Evolutionary conservation across 176 grass and related monocot genomes (phyloP).

Genomic region (Poa annua): DNA sequence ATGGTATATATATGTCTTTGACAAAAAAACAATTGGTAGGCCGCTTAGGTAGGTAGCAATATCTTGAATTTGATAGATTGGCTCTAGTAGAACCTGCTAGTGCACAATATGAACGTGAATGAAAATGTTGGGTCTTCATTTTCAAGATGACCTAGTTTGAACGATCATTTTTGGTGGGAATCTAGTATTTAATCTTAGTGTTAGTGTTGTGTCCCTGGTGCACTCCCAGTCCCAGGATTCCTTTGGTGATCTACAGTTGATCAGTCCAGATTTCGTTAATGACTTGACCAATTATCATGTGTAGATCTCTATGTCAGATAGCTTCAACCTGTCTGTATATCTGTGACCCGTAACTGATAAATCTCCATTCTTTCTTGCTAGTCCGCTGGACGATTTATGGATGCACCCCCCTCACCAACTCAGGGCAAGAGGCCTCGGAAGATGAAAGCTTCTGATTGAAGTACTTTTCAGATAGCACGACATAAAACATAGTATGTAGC

Average conservation of each 20-base stretch:
- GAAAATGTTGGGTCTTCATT: neutral
- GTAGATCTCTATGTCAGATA: neutral
- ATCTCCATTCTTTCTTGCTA: slow-evolving; percentile 43
- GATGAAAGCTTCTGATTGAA: slow-evolving; percentile 82
- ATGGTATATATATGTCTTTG: slow-evolving; percentile 12
- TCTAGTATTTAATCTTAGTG: neutral
- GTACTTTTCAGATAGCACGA: neutral
- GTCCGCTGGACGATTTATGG: slow-evolving; percentile 71
- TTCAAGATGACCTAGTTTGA: neutral
- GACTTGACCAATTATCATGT: no score
- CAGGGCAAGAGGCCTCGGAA: slow-evolving; percentile 91
- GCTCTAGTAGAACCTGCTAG: neutral
- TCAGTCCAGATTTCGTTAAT: no score
- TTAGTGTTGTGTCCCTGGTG: slow-evolving; percentile 7
- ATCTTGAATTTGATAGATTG: neutral
- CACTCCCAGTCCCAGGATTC: neutral
- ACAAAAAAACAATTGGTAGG: no score
- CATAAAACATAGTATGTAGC: neutral
- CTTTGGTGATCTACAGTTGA: neutral
- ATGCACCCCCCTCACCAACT: slow-evolving; percentile 78
- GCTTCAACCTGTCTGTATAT: slow-evolving; percentile 14
- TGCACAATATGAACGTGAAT: neutral
- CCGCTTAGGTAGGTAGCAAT: neutral
- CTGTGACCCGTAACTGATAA: slow-evolving; percentile 20
- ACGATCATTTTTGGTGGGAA: slow-evolving; percentile 1